These are phyloP conservation scores for Colletotrichum costaricense DNA, from an alignment of 2,329 filamentous ascomycete species.

Conservation along the genomic window DNA sequence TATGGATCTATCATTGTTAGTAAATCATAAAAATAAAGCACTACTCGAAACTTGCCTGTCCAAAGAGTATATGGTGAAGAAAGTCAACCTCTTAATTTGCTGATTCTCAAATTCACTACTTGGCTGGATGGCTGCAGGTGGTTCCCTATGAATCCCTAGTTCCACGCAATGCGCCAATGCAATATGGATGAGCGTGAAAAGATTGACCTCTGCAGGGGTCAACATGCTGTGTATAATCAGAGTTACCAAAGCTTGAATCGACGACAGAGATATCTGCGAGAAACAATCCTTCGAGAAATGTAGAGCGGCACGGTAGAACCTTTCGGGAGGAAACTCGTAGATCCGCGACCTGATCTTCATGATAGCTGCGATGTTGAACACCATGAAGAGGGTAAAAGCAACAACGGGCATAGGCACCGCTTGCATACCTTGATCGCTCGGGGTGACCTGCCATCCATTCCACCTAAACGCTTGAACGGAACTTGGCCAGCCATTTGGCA, in stretches of 20 bases:
- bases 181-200: constrained; percentile 50
- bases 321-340: constrained; percentile 47
- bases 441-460: constrained; percentile 37
- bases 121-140: constrained; percentile 13
- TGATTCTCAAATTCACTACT: constrained; percentile 18
- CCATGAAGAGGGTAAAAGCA: constrained; percentile 48
- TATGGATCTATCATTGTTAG: constrained; percentile 41
- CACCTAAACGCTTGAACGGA: constrained; percentile 36
- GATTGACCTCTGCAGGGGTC: constrained; percentile 46
- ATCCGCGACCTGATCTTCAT: constrained; percentile 46
- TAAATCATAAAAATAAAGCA: neutral
- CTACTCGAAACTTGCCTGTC: constrained; percentile 42
- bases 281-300: constrained; percentile 46
- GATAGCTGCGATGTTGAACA: constrained; percentile 48
- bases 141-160: constrained; percentile 49
- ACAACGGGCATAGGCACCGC: constrained; percentile 39
- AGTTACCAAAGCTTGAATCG: constrained; percentile 46
- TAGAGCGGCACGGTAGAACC: constrained; percentile 47
- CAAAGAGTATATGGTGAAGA: constrained; percentile 49
- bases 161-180: constrained; percentile 51
- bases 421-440: constrained; percentile 1
- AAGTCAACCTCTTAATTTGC: constrained; percentile 42
- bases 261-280: constrained; percentile 45
- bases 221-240: constrained; percentile 46
- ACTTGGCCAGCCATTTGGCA: constrained; percentile 38